A percentile compares a stretch with the other conserved stretches of the same genome.
These are phyloP conservation scores for Eleusine coracana DNA, from an alignment of 176 grass and related monocot species.

Conservation along the genomic window DNA sequence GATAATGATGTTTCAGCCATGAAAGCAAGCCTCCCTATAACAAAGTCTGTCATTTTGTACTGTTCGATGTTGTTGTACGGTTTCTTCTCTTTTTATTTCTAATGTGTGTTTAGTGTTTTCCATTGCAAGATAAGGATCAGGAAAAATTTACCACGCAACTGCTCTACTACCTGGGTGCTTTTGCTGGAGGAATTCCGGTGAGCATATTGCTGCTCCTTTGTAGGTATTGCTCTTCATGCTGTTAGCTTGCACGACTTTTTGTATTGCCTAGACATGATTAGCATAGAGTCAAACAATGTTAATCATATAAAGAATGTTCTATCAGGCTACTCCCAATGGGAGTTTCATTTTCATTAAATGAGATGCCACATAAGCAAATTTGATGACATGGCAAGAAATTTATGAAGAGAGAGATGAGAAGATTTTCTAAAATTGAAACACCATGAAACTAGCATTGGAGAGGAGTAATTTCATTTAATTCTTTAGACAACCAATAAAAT, in stretches of 20 bases:
- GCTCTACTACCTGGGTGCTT: conserved; percentile 83
- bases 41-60: conserved; percentile 5
- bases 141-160: conserved; percentile 89
- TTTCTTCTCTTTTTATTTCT: conserved; percentile 19
- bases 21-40: not conserved
- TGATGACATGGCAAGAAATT: not conserved
- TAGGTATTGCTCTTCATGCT: conserved; percentile 87
- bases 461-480: too few species aligned
- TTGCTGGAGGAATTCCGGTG: conserved; percentile 99
- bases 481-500: too few species aligned
- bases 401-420: not conserved
- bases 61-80: conserved; percentile 5
- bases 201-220: conserved; percentile 88
- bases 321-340: too few species aligned
- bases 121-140: conserved; percentile 95
- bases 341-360: too few species aligned
- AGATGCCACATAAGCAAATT: too few species aligned
- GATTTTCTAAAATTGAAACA: too few species aligned
- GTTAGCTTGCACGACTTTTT: conserved; percentile 30
- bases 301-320: not conserved
- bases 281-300: not conserved
- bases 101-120: conserved; percentile 46
- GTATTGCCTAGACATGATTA: conserved; percentile 14
- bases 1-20: not conserved
- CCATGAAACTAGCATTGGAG: too few species aligned